These are phyloP conservation scores for Biscogniauxia marginata DNA, from an alignment of 2,329 filamentous ascomycete species.

Conservation along the genomic window DNA sequence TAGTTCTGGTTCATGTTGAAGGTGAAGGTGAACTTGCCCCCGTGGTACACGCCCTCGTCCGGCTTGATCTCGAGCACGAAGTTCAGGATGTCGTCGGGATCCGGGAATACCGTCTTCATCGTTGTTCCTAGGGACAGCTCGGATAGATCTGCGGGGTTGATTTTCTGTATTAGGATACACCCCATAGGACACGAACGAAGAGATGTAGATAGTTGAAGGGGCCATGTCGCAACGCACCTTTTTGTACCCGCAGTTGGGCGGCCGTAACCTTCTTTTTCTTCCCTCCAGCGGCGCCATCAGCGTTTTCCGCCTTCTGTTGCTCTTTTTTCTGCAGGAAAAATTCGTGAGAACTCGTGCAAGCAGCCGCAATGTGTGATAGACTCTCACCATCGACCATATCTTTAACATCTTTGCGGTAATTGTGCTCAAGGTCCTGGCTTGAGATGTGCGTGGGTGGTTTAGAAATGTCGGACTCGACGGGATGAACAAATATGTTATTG, in stretches of 20 bases:
- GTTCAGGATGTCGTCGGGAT: conserved; percentile 83
- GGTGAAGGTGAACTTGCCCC: conserved; percentile 81
- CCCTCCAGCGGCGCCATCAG: conserved; percentile 65
- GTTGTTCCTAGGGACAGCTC: conserved; percentile 76
- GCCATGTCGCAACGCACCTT: conserved; percentile 71
- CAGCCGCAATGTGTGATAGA: neutral
- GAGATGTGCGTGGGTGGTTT: neutral
- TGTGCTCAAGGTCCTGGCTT: neutral
- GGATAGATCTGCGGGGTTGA: conserved; percentile 64
- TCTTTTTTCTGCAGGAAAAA: conserved; percentile 75
- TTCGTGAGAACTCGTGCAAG: conserved; percentile 16
- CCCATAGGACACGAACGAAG: too few relatives aligned
- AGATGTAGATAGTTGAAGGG: too few relatives aligned
- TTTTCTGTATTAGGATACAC: neutral
- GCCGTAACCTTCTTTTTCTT: conserved; percentile 99
- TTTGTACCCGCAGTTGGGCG: conserved; percentile 91
- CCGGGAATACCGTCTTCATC: conserved; percentile 78
- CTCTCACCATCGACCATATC: conserved; percentile 94
- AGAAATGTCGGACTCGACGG: neutral
- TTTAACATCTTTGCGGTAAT: conserved; percentile 77
- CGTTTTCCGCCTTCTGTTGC: conserved; percentile 90
- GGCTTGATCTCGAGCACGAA: conserved; percentile 80
- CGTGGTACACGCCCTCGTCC: conserved; percentile 86
- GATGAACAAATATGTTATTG: neutral
- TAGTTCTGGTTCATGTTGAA: conserved; percentile 95